Evolutionary conservation across 768 basidiomycete species (phyloP), one percentile per base, ranked within the genome.

Genomic region (Mycena rosella): DNA sequence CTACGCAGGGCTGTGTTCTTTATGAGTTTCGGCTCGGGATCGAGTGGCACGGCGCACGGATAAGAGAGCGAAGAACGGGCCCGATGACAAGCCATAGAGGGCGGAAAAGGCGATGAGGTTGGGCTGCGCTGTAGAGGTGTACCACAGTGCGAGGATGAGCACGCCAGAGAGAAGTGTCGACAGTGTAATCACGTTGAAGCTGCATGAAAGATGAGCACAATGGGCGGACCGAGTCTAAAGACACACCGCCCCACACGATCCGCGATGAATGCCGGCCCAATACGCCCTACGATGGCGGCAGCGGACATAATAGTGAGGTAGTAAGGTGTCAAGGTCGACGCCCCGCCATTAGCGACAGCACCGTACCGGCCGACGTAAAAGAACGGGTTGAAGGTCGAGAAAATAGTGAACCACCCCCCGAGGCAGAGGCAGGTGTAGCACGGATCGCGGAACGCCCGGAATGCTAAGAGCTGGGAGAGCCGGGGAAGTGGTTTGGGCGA

Each of bases 291-390:
- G 22, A 78, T 74, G 27, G 74, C 69, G 2, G 69, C 61, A 14
- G 74, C 77, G 52, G 70, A 73, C 47, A 75, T 59, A 20, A 78
- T 75, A 1, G 77, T 52, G 15, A 78, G 65, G 48, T 73, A 73
- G 62, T 78, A 77, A n/a, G 71, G 70, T 10, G 72, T 73, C 20
- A 78, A 53, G 10, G 17, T 56, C 5, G 68, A 18, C 18, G 44
- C 48, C 10, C 64, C 57, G 13, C 73, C 70, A 40, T 70, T 66
- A n/a, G 73, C 69, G 0, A 67, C 62, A 10, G 65, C 53, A 2
- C 68, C 67, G 40, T 73, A 74, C 15, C 74, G 40, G 20, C 72
- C 74, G 45, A 78, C 68, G 44, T 75, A 77, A 66, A 78, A 77
- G 44, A 76, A 74, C 17, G 76, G 74, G 47, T 73, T 75, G 60